These are phyloP conservation scores for Citrullus amarus DNA, from an alignment of 306 rosid genomes.

Conservation along the genomic window DNA sequence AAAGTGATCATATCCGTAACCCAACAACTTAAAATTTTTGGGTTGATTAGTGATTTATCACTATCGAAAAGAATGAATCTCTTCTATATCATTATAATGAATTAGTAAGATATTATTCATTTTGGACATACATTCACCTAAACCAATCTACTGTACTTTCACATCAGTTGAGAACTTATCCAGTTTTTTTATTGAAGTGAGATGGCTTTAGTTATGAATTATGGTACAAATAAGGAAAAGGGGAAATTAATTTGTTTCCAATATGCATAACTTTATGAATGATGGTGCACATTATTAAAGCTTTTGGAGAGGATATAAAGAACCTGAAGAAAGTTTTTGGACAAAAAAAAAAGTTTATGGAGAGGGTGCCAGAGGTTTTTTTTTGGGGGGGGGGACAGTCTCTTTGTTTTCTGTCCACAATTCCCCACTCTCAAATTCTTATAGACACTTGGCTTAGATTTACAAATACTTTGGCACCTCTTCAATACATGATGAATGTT, in stretches of 20 bases:
- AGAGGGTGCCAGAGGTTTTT: neutral
- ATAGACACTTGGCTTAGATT: neutral
- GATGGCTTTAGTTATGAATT: neutral
- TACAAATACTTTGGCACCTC: neutral
- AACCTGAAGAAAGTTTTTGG: neutral
- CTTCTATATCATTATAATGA: neutral
- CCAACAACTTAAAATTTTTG: no score
- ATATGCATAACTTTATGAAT: neutral
- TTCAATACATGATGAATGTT: neutral
- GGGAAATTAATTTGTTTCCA: neutral
- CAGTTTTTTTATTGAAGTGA: neutral
- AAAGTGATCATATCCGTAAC: no score
- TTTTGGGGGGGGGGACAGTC: neutral
- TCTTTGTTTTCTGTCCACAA: neutral
- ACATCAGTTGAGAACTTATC: neutral
- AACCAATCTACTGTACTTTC: no score
- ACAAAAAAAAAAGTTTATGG: neutral
- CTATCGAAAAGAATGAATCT: neutral
- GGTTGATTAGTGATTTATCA: no score
- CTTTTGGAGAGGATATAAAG: neutral
- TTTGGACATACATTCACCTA: neutral
- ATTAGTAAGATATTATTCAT: neutral
- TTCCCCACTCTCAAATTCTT: neutral
- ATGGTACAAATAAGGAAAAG: neutral
- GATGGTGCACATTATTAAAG: constrained; percentile 6